Conservation (phyloP, 164 flowering plant genomes). For the Umbellularia californica region DNA sequence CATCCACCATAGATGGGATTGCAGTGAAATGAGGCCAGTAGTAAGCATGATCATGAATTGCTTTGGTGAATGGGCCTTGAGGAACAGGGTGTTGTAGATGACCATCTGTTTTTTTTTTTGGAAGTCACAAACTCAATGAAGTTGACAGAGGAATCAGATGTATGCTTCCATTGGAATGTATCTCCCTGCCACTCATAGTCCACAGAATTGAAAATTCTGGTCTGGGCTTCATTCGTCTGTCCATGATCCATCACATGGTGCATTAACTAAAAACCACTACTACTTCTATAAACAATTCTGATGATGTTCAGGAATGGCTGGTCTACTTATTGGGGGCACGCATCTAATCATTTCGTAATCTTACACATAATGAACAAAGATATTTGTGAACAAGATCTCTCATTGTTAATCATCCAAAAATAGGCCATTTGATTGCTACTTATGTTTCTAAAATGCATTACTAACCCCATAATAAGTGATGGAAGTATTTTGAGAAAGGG, state of each 20-base stretch:
- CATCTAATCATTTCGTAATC: too few species aligned
- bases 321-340: too few species aligned
- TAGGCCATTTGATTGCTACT: too few species aligned
- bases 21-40: conserved; percentile 80
- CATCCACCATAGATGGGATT: conserved; percentile 49
- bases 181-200: conserved; percentile 45
- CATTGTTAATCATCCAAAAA: too few species aligned
- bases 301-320: too few species aligned
- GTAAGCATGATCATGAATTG: conserved; percentile 61
- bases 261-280: too few species aligned
- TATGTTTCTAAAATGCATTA: background rate
- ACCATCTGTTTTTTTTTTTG: conserved; percentile 76
- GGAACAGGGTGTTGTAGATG: conserved; percentile 35
- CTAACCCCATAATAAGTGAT: conserved; percentile 45
- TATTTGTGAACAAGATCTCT: too few species aligned
- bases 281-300: background rate
- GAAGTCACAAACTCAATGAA: conserved; percentile 66
- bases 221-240: conserved; percentile 40
- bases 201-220: conserved; percentile 31
- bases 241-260: background rate
- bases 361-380: too few species aligned
- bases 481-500: conserved; percentile 37
- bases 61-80: conserved; percentile 28
- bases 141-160: conserved; percentile 13
- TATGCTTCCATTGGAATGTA: conserved; percentile 30